Evolutionary conservation across 208 protist species (phyloP).

Genomic region (Lotmaria passim): DNA sequence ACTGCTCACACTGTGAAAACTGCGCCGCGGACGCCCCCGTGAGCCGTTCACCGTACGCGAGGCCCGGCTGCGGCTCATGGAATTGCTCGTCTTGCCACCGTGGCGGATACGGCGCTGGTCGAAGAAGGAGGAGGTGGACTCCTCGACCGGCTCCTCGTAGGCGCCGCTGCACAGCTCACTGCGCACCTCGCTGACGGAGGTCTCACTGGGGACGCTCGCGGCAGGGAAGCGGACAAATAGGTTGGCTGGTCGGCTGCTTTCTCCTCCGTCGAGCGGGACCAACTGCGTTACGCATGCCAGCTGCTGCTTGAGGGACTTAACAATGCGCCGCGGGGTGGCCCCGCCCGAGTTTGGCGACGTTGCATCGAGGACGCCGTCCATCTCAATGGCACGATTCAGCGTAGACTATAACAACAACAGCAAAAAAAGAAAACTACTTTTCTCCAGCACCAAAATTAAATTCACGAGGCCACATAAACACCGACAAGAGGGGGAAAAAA

Average conservation of each 20-base stretch:
- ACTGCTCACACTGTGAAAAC: constrained; percentile 34
- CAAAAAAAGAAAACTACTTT: too few relatives aligned
- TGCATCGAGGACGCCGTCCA: constrained; percentile 10
- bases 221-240: constrained; percentile 48
- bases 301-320: constrained; percentile 51
- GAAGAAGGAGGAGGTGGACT: constrained; percentile 49
- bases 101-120: constrained; percentile 31
- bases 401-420: constrained; percentile 15
- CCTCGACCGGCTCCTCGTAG: constrained; percentile 35
- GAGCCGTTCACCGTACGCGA: constrained; percentile 23
- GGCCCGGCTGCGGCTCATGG: constrained; percentile 26
- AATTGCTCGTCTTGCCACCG: constrained; percentile 24
- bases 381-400: neutral
- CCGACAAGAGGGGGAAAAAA: constrained; percentile 8
- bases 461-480: too few relatives aligned
- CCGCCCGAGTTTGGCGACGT: constrained; percentile 17
- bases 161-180: constrained; percentile 59
- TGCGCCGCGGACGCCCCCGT: constrained; percentile 17
- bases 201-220: constrained; percentile 55
- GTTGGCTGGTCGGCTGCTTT: constrained; percentile 20
- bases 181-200: constrained; percentile 58
- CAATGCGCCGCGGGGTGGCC: constrained; percentile 54
- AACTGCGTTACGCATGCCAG: constrained; percentile 57
- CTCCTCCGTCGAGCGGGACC: constrained; percentile 59
- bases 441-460: too few relatives aligned